Percentiles rank a stretch among this genome's conserved stretches.
Conservation (phyloP, 2,329 filamentous ascomycete genomes). For the Calonectria pteridis region DNA sequence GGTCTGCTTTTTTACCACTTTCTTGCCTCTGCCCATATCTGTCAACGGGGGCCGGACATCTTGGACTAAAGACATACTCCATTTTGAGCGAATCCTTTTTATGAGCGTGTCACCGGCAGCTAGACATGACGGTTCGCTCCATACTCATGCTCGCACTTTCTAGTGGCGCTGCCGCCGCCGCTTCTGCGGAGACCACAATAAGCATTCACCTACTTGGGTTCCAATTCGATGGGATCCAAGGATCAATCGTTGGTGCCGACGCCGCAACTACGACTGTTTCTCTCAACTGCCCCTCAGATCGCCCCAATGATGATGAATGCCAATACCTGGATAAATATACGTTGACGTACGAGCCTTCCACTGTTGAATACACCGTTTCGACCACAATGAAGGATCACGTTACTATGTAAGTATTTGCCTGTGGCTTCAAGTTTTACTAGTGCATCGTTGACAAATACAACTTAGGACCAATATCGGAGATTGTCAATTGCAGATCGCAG, state of each 20-base stretch:
- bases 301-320: background rate
- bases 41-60: background rate
- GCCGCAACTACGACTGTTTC: background rate
- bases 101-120: background rate
- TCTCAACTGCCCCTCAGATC: background rate
- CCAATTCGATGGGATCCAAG: background rate
- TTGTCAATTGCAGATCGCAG: background rate
- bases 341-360: background rate
- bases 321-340: background rate
- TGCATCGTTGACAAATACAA: background rate
- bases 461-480: background rate
- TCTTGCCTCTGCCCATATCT: background rate
- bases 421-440: too few species aligned
- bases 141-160: background rate
- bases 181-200: background rate
- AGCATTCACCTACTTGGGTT: background rate
- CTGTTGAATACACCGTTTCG: background rate
- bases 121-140: background rate
- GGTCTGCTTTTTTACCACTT: too few species aligned
- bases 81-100: background rate
- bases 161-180: background rate
- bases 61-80: background rate
- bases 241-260: background rate
- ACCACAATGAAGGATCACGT: background rate
- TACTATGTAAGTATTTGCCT: background rate